A percentile compares a stretch with the other conserved stretches of the same genome.
These are phyloP conservation scores for Lepidium campestre DNA, from an alignment of 441 rosid species.

Conservation along the genomic window DNA sequence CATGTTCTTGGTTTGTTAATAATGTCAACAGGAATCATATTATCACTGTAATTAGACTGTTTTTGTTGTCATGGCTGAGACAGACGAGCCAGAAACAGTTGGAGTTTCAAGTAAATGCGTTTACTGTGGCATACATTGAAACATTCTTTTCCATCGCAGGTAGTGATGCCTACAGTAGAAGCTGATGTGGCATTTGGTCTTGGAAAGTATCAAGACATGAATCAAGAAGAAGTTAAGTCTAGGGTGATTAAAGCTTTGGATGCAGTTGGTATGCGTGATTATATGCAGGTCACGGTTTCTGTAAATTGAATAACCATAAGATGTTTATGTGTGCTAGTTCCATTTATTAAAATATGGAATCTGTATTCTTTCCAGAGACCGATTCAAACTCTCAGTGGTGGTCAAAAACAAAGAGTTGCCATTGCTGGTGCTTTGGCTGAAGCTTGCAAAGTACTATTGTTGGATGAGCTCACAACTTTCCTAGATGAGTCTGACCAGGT, in stretches of 20 bases:
- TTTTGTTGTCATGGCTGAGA: background rate
- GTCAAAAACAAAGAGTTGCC: slow-evolving; percentile 95
- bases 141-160: slow-evolving; percentile 37
- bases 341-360: background rate
- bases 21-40: background rate
- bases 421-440: slow-evolving; percentile 98
- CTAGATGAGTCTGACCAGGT: slow-evolving; percentile 89
- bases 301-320: background rate
- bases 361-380: slow-evolving; percentile 54
- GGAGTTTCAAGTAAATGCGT: background rate
- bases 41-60: background rate
- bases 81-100: background rate
- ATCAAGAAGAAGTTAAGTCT: no score
- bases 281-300: slow-evolving; percentile 47
- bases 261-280: slow-evolving; percentile 74
- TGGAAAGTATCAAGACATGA: slow-evolving; percentile 62
- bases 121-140: background rate
- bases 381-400: slow-evolving; percentile 95
- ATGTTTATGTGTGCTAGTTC: background rate
- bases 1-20: background rate
- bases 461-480: slow-evolving; percentile 95
- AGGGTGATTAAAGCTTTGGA: slow-evolving; percentile 59
- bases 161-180: slow-evolving; percentile 97
- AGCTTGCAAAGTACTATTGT: slow-evolving; percentile 74
- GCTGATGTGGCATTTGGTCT: slow-evolving; percentile 97